A percentile compares a stretch with the other conserved stretches of the same genome.
Conservation (phyloP, 352 stramenopile genomes). For the Chrysophaeum taylorii region DNA sequence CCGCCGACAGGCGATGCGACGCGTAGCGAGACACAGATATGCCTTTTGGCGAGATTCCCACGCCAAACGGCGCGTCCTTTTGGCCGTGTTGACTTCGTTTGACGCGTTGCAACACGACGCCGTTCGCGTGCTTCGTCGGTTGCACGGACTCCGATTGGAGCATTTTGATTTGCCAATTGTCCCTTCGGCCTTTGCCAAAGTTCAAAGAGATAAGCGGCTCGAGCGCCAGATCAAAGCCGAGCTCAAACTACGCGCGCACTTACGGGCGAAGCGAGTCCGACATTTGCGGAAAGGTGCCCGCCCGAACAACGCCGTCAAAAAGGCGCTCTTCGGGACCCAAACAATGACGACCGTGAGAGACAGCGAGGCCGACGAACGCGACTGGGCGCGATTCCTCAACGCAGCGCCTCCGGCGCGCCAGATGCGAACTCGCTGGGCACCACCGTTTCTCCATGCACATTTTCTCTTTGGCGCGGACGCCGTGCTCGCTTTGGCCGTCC, state of each 20-base stretch:
- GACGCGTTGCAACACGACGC: not conserved
- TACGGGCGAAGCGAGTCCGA: not conserved
- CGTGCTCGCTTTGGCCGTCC: too few species aligned
- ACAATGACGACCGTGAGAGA: not conserved
- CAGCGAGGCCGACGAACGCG: not conserved
- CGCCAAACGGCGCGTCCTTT: not conserved
- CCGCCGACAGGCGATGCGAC: not conserved
- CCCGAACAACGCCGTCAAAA: conserved; percentile 4
- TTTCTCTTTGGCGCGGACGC: too few species aligned
- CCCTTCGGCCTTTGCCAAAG: too few species aligned
- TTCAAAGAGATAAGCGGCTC: not conserved
- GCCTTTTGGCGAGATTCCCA: not conserved
- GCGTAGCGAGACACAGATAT: not conserved
- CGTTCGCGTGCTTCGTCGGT: not conserved
- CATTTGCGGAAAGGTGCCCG: not conserved
- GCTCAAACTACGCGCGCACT: not conserved
- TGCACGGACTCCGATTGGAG: not conserved
- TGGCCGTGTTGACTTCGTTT: not conserved
- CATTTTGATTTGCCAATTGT: not conserved
- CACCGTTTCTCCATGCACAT: too few species aligned
- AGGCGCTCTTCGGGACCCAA: not conserved
- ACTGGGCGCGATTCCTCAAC: not conserved
- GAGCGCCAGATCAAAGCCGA: too few species aligned
- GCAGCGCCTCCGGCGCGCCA: not conserved
- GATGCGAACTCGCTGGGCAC: too few species aligned